Evolutionary conservation across 345 rosid genomes (phyloP).

Genomic region (Salix koriyanagi): DNA sequence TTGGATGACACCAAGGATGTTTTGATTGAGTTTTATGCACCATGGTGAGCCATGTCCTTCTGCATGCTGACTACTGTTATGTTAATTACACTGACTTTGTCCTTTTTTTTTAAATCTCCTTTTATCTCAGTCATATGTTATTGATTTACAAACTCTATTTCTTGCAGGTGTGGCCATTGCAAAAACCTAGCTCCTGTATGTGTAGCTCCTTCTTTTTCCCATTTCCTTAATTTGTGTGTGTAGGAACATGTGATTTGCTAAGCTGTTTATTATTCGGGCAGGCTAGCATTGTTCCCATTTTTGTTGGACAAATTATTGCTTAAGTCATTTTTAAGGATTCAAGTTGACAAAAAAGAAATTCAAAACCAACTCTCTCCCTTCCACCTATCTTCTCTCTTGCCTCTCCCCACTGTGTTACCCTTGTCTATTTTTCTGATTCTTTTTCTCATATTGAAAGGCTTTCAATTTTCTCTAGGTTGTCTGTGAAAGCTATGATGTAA

Average conservation of each 20-base stretch:
- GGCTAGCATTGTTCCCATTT: neutral
- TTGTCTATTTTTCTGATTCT: neutral
- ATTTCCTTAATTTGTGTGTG: neutral
- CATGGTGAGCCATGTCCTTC: constrained; percentile 51
- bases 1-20: constrained; percentile 87
- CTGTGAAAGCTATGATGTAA: neutral
- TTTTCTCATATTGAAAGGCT: neutral
- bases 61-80: neutral
- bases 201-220: constrained; percentile 4
- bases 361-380: neutral
- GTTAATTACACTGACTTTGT: neutral
- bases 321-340: neutral
- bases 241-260: neutral
- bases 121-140: neutral
- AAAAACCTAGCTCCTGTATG: constrained; percentile 95
- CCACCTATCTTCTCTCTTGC: neutral
- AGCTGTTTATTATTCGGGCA: neutral
- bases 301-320: neutral
- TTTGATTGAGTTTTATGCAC: constrained; percentile 95
- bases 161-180: constrained; percentile 97
- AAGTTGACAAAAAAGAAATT: neutral
- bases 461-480: neutral
- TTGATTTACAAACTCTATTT: constrained; percentile 19
- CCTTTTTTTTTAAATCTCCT: neutral
- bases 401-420: neutral